A percentile compares a stretch with the other conserved stretches of the same genome.
Conservation (phyloP, 129 eudicot genomes). For the Logfia minima region DNA sequence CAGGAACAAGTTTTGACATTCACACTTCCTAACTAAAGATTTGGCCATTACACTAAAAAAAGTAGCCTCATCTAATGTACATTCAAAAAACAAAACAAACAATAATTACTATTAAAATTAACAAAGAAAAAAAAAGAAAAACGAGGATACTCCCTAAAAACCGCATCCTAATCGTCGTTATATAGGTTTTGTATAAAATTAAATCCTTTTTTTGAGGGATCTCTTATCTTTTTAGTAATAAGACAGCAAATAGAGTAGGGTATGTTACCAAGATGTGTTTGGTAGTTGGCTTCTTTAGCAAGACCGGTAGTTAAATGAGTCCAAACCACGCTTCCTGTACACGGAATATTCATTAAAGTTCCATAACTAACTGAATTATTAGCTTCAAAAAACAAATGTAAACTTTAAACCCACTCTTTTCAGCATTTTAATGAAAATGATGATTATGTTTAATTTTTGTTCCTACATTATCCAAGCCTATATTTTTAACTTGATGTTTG, state of each 20-base stretch:
- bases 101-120: conserved; percentile 4
- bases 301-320: conserved; percentile 42
- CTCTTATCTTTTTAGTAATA: conserved; percentile 19
- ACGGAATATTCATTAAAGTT: neutral
- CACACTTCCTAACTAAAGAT: conserved; percentile 43
- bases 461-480: no score
- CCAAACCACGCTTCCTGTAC: conserved; percentile 61
- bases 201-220: conserved; percentile 14
- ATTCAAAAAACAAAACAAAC: conserved; percentile 29
- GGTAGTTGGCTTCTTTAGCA: conserved; percentile 40
- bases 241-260: conserved; percentile 30
- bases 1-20: conserved; percentile 24
- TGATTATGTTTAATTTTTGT: no score
- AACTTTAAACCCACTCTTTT: neutral
- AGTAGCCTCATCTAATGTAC: conserved; percentile 39
- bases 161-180: conserved; percentile 64
- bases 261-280: conserved; percentile 43
- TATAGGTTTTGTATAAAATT: conserved; percentile 35
- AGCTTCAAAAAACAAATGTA: neutral
- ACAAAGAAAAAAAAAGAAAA: conserved; percentile 27
- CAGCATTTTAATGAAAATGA: no score
- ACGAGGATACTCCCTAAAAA: conserved; percentile 84
- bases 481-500: neutral
- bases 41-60: conserved; percentile 47
- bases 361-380: neutral